phyloP scores from a whole-genome alignment of 2,329 filamentous ascomycete genomes.

The Ilyonectria mors-panacis region DNA sequence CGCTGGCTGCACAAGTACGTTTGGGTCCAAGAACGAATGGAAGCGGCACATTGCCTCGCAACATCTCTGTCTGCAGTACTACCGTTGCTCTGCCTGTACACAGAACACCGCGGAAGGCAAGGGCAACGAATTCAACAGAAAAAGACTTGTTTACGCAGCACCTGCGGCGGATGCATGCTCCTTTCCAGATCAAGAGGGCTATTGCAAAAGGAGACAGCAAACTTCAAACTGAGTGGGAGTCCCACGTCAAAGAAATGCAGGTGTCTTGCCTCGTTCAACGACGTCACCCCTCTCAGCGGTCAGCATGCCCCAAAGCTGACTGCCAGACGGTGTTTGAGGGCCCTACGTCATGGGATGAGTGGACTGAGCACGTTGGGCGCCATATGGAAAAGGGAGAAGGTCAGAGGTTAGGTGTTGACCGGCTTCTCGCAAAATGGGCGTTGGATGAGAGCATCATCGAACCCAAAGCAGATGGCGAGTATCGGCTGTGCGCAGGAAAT shows the following conservation, averaged over 20 bases:
- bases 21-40: constrained; percentile 97
- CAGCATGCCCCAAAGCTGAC: constrained; percentile 79
- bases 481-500: constrained; percentile 61
- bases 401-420: constrained; percentile 69
- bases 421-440: constrained; percentile 72
- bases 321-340: constrained; percentile 82
- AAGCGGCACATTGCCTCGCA: constrained; percentile 94
- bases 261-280: constrained; percentile 80
- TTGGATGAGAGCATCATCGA: constrained; percentile 76
- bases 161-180: constrained; percentile 91
- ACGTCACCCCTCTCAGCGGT: constrained; percentile 78
- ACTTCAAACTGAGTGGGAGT: constrained; percentile 74
- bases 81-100: constrained; percentile 74
- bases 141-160: constrained; percentile 98
- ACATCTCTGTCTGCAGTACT: constrained; percentile 81
- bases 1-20: constrained; percentile 87
- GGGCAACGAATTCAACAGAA: constrained; percentile 87
- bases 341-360: constrained; percentile 84
- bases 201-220: constrained; percentile 71
- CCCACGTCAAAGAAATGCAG: constrained; percentile 79
- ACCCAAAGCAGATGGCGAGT: constrained; percentile 68
- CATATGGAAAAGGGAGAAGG: constrained; percentile 86
- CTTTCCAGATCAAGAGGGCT: constrained; percentile 73
- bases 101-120: constrained; percentile 68
- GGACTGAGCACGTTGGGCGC: constrained; percentile 91